Conservation (phyloP, 306 rosid genomes). For the Rubus idaeus region DNA sequence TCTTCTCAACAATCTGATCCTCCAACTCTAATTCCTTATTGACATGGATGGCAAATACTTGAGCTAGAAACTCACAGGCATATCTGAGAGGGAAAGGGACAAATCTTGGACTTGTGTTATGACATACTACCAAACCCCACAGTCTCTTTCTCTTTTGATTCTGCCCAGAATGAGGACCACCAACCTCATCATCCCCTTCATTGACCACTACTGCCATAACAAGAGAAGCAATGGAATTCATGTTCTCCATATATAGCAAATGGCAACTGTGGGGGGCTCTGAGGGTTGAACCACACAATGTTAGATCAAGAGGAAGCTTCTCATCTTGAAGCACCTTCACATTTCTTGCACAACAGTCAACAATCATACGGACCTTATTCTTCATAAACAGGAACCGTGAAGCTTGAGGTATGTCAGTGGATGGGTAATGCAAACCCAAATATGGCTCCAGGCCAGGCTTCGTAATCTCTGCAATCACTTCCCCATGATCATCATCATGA, state of each 20-base stretch:
- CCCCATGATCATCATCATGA: constrained; percentile 97
- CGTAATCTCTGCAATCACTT: constrained; percentile 77
- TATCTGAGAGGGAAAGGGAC: constrained; percentile 97
- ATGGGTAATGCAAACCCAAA: constrained; percentile 92
- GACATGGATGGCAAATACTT: constrained; percentile 95
- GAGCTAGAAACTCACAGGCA: constrained; percentile 95
- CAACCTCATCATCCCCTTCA: constrained; percentile 81
- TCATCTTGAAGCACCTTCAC: constrained; percentile 82
- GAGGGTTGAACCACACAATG: constrained; percentile 89
- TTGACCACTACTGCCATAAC: constrained; percentile 92
- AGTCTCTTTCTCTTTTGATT: constrained; percentile 83
- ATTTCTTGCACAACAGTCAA: constrained; percentile 79
- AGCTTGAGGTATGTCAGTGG: constrained; percentile 97
- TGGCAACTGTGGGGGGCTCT: constrained; percentile 97
- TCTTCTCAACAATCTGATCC: constrained; percentile 78
- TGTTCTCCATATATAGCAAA: constrained; percentile 77
- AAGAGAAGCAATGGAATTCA: constrained; percentile 86
- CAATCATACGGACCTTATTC: constrained; percentile 92
- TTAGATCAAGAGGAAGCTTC: constrained; percentile 69
- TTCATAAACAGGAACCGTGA: constrained; percentile 83
- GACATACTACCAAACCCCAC: constrained; percentile 98
- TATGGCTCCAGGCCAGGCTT: constrained; percentile 87
- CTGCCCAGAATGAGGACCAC: constrained; percentile 49
- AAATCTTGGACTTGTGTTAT: constrained; percentile 83
- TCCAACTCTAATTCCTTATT: constrained; percentile 86